These are phyloP conservation scores for Cryomyces minteri DNA, from an alignment of 495 filamentous ascomycete genomes.

Conservation along the genomic window DNA sequence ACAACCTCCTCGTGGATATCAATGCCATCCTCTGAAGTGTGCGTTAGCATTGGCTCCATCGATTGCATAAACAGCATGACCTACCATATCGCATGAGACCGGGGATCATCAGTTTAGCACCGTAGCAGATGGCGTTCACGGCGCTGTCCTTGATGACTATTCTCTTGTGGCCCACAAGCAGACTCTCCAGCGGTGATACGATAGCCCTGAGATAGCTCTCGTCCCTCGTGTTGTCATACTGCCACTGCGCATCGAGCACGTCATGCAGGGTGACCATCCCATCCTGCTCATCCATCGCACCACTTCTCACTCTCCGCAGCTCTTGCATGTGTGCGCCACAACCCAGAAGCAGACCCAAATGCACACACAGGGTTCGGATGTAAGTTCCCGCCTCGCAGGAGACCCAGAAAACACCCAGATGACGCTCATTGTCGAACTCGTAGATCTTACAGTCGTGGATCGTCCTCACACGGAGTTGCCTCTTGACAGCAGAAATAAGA, in stretches of 20 bases:
- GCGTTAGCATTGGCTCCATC: conserved; percentile 1
- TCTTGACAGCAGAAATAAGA: conserved; percentile 94
- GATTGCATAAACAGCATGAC: conserved; percentile 6
- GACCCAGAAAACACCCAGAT: conserved; percentile 98
- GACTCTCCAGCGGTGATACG: conserved; percentile 75
- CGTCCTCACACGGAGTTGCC: conserved; percentile 89
- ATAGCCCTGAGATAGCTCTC: conserved; percentile 75
- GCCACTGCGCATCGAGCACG: conserved; percentile 87
- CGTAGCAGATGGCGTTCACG: conserved; percentile 93
- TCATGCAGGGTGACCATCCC: conserved; percentile 89
- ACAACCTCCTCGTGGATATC: conserved; percentile 86
- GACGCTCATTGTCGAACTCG: conserved; percentile 94
- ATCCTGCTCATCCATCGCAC: conserved; percentile 80
- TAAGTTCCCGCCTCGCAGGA: conserved; percentile 97
- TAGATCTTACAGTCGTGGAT: conserved; percentile 89
- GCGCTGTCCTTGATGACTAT: conserved; percentile 95
- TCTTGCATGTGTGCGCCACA: conserved; percentile 99
- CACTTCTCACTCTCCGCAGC: conserved; percentile 77
- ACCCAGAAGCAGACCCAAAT: conserved; percentile 79
- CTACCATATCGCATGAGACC: conserved; percentile 77
- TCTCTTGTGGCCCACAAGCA: conserved; percentile 81
- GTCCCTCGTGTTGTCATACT: conserved; percentile 78
- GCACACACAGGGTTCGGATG: conserved; percentile 93
- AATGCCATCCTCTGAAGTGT: conserved; percentile 52
- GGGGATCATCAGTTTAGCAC: conserved; percentile 94